Conservation (phyloP, 495 filamentous ascomycete species). For the Penicillium verhagenii region DNA sequence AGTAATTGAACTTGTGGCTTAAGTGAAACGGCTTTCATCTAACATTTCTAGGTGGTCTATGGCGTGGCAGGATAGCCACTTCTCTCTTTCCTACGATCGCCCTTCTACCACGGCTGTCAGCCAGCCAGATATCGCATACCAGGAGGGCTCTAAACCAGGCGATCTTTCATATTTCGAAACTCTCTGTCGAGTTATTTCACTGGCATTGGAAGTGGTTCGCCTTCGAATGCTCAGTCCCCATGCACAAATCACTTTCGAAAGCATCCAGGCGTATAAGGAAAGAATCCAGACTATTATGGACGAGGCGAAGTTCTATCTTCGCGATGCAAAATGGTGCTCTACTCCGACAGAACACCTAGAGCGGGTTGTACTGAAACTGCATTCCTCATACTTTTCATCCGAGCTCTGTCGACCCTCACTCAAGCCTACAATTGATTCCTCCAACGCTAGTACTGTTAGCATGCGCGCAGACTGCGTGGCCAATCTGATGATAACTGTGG, state of each 20-base stretch:
- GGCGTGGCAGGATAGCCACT: constrained; percentile 62
- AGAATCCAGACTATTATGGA: constrained; percentile 51
- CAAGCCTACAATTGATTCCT: constrained; percentile 33
- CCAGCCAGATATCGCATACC: constrained; percentile 48
- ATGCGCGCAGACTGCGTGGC: constrained; percentile 46
- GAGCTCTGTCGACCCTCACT: constrained; percentile 61
- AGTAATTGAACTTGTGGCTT: not conserved
- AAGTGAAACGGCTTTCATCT: not conserved
- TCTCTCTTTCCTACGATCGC: constrained; percentile 60
- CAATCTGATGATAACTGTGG: constrained; percentile 44
- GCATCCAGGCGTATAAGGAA: constrained; percentile 51
- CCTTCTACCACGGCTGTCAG: constrained; percentile 52
- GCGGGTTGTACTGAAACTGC: constrained; percentile 55
- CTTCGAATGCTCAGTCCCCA: constrained; percentile 50
- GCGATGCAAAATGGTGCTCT: constrained; percentile 48
- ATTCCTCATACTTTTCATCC: constrained; percentile 58
- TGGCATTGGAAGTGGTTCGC: constrained; percentile 56
- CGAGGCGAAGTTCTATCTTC: constrained; percentile 52
- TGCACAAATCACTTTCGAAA: constrained; percentile 40
- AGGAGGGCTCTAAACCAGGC: constrained; percentile 37
- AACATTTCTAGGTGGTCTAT: constrained; percentile 51
- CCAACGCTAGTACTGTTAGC: constrained; percentile 36
- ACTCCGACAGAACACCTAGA: constrained; percentile 52
- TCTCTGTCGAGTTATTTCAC: constrained; percentile 52
- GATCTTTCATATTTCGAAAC: constrained; percentile 51